Evolutionary conservation across 495 filamentous ascomycete species (phyloP), one percentile per base, ranked within the genome.

Genomic region (Rhizodiscina lignyota): DNA sequence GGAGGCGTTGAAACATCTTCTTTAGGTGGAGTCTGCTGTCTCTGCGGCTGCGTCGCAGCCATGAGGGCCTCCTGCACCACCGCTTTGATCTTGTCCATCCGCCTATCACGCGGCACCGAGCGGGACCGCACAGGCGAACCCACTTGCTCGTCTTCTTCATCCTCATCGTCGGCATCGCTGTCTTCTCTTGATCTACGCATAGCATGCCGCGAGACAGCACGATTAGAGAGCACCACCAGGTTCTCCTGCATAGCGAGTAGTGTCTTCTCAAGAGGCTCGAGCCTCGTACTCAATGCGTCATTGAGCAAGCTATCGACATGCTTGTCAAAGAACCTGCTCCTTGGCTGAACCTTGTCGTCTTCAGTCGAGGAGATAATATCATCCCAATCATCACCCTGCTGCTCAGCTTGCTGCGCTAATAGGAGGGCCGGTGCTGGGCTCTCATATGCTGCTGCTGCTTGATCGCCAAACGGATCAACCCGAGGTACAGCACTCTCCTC

Each of bases 91-190:
- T 84, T 83, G 42, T 94, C 83, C 37, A 85, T 52, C 47, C 72
- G 85, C 32, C 76, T 74, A 43, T 91, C 81, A 32, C 73, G 67
- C 43, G 68, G 71, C 5, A 74, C 73, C 5, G 81, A 77, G 12
- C 68, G 74, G 11, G 65, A 68, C 20, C 77, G 71, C 21, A 67
- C 62, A 27, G 59, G 54, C 22, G 56, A 54, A 5, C 56, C 57
- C 0, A 49, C 53, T 30, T 17, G 59, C 45, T 18, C 70, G 13
- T 68, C 56, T 4, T 72, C 75, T 18, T 92, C 83, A 45, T 92
- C 86, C 49, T 94, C 86, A 42, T 96, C 89, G 43, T 96, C 89
- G 1, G 87, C 89, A 57, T 94, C 89, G 39, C 85, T 93, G 32
- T 86, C 67, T 32, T 72, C 72, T 21, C 32, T 42, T 30, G 32